A percentile compares a stretch with the other conserved stretches of the same genome.
These are phyloP conservation scores for Takashimella koratensis DNA, from an alignment of 1,284 basidiomycete species.

Conservation along the genomic window DNA sequence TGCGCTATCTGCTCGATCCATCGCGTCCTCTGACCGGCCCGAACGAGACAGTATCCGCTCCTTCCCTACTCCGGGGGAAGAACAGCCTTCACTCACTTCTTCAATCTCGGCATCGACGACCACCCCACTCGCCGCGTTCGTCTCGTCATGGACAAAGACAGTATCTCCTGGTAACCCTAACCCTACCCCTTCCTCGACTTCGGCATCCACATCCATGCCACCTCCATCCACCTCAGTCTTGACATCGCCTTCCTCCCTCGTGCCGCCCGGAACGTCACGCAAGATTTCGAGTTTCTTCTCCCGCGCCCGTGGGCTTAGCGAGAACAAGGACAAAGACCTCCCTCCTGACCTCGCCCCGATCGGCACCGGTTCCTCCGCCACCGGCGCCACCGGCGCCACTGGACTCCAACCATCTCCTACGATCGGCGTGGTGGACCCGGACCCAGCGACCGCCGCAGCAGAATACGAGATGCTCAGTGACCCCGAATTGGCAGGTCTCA, in stretches of 20 bases:
- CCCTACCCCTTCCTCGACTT: neutral
- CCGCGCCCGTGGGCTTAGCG: neutral
- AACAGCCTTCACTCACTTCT: conserved; percentile 13
- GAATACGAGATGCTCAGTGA: neutral
- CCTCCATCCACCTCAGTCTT: neutral
- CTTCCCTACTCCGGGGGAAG: conserved; percentile 11
- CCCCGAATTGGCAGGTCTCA: neutral
- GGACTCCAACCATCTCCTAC: neutral
- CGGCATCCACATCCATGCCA: neutral
- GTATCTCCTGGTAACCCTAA: conserved; percentile 15
- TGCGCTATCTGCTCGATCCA: conserved; percentile 10
- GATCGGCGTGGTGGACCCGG: neutral
- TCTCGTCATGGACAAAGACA: conserved; percentile 35
- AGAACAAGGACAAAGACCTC: neutral
- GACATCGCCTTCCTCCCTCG: conserved; percentile 3
- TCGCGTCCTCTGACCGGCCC: conserved; percentile 4
- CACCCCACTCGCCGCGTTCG: conserved; percentile 32
- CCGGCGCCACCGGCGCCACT: neutral
- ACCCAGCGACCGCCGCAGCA: neutral
- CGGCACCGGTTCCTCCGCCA: too few species aligned
- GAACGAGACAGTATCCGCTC: conserved; percentile 11
- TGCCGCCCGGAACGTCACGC: conserved; percentile 5
- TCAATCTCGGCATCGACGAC: conserved; percentile 7
- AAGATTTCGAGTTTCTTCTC: conserved; percentile 31
- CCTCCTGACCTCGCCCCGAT: neutral